Evolutionary conservation across 257 asterid genomes (phyloP).

Genomic region (Penstemon newberryi): DNA sequence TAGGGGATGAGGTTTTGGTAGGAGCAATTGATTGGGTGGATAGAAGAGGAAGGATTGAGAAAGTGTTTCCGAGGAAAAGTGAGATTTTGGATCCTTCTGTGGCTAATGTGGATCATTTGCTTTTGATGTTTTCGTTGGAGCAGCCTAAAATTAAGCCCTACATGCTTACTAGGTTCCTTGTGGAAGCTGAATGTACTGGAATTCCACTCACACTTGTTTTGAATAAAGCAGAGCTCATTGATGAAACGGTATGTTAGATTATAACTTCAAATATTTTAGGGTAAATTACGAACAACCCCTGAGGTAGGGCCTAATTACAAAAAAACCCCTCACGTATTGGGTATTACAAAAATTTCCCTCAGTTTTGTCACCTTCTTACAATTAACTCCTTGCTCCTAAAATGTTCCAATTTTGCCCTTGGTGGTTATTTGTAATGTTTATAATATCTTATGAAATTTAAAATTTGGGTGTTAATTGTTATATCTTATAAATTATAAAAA

Average conservation of each 20-base stretch:
- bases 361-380: too few relatives aligned
- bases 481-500: too few relatives aligned
- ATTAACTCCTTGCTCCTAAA: too few relatives aligned
- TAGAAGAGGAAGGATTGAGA: constrained; percentile 89
- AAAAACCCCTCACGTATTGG: too few relatives aligned
- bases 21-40: constrained; percentile 90
- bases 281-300: too few relatives aligned
- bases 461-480: too few relatives aligned
- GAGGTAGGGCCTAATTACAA: too few relatives aligned
- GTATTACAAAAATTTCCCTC: too few relatives aligned
- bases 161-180: constrained; percentile 81
- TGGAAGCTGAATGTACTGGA: constrained; percentile 93
- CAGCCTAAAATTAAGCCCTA: constrained; percentile 79
- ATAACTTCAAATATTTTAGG: constrained; percentile 15
- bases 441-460: too few relatives aligned
- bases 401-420: too few relatives aligned
- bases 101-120: constrained; percentile 85
- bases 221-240: constrained; percentile 80
- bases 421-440: too few relatives aligned
- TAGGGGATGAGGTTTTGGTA: constrained; percentile 88
- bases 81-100: constrained; percentile 90
- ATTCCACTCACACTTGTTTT: constrained; percentile 80
- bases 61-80: constrained; percentile 67
- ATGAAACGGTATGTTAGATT: constrained; percentile 56
- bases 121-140: constrained; percentile 77